A percentile compares a stretch with the other conserved stretches of the same genome.
These are phyloP conservation scores for Protomyces lactucae-debilis DNA, from an alignment of 1,139 yeast species.

Conservation along the genomic window DNA sequence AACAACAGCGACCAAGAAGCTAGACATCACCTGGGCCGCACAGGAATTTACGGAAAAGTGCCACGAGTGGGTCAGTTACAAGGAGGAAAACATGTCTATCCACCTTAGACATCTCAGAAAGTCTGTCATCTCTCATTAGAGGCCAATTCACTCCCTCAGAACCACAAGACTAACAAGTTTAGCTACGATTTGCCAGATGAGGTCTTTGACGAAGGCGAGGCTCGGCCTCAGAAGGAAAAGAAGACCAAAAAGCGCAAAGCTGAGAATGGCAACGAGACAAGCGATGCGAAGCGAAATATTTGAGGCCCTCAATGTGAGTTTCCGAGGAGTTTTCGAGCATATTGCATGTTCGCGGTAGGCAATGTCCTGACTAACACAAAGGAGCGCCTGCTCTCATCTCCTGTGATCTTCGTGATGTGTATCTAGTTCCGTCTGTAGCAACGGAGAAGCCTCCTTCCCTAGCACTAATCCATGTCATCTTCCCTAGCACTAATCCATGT, in stretches of 20 bases:
- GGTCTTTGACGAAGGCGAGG: constrained; percentile 76
- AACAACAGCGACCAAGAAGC: constrained; percentile 44
- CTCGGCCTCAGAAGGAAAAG: constrained; percentile 38
- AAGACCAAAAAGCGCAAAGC: constrained; percentile 25
- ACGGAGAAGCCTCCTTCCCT: too few species aligned
- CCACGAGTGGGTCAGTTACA: constrained; percentile 63
- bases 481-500: too few species aligned
- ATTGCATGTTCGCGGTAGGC: too few species aligned
- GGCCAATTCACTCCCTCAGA: not conserved
- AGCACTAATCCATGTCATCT: too few species aligned
- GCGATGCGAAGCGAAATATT: not conserved
- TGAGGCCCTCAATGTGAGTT: not conserved
- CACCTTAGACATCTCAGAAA: constrained; percentile 72
- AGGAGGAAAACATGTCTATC: constrained; percentile 53
- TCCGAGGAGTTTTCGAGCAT: too few species aligned
- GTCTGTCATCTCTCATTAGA: constrained; percentile 31
- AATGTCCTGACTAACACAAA: too few species aligned
- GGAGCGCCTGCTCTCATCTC: too few species aligned
- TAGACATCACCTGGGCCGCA: constrained; percentile 89
- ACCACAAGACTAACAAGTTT: not conserved
- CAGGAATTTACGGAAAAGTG: constrained; percentile 79
- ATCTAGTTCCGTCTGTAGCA: too few species aligned
- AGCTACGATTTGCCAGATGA: constrained; percentile 73
- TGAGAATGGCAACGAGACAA: not conserved
- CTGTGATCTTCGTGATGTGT: too few species aligned